Percentiles rank a stretch among this genome's conserved stretches.
Conservation (phyloP, 345 rosid genomes). For the Populus pruinosa region DNA sequence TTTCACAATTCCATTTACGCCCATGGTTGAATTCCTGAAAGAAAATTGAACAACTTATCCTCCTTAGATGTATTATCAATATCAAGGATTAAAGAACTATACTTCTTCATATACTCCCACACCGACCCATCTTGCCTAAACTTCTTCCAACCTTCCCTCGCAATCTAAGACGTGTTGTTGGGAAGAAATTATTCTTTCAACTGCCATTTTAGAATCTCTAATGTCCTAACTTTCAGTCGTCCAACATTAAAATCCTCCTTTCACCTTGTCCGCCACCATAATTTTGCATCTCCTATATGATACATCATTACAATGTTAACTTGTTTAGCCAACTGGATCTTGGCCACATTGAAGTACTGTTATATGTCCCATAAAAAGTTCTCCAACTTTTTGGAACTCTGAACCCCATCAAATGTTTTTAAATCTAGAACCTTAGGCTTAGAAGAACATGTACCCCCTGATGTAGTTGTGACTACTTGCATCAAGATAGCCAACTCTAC, state of each 20-base stretch:
- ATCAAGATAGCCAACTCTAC: too few relatives aligned
- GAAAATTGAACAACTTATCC: neutral
- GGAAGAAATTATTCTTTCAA: too few relatives aligned
- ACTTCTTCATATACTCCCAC: too few relatives aligned
- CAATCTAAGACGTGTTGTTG: too few relatives aligned
- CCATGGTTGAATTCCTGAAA: neutral
- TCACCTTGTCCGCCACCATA: neutral
- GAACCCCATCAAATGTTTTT: neutral
- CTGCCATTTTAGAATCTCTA: too few relatives aligned
- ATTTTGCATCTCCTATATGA: neutral
- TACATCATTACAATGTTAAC: neutral
- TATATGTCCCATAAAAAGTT: neutral
- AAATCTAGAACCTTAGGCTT: neutral
- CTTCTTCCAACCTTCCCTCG: too few relatives aligned
- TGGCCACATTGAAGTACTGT: neutral
- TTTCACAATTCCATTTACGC: neutral
- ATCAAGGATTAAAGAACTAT: neutral
- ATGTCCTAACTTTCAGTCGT: too few relatives aligned
- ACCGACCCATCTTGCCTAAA: too few relatives aligned
- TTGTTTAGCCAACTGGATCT: neutral
- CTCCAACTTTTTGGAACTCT: neutral
- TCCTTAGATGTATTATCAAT: neutral
- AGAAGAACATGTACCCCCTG: too few relatives aligned
- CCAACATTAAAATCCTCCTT: too few relatives aligned
- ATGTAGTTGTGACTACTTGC: too few relatives aligned